Evolutionary conservation across 2,329 filamentous ascomycete genomes (phyloP).

Genomic region (Drechslerella dactyloides): DNA sequence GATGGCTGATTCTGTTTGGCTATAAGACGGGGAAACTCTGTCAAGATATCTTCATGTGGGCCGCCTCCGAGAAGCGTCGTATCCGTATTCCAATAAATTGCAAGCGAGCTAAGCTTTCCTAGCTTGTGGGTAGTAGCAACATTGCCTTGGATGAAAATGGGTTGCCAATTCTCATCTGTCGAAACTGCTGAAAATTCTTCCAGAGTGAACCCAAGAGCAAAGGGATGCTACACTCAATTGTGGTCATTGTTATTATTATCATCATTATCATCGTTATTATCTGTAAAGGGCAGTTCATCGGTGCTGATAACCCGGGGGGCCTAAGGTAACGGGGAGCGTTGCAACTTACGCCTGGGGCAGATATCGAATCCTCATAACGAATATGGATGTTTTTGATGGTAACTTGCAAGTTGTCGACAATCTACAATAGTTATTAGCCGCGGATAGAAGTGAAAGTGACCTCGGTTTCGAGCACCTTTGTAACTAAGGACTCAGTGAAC

Average conservation of each 20-base stretch:
- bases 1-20: conserved; percentile 69
- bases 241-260: no score
- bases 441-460: neutral
- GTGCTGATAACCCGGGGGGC: no score
- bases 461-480: conserved; percentile 63
- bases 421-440: conserved; percentile 57
- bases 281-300: no score
- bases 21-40: conserved; percentile 79
- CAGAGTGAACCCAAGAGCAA: conserved; percentile 87
- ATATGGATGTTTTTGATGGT: conserved; percentile 98
- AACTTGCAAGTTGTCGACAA: conserved; percentile 97
- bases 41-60: conserved; percentile 77
- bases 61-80: conserved; percentile 81
- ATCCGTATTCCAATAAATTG: conserved; percentile 98
- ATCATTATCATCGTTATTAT: no score
- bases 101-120: conserved; percentile 84
- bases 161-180: conserved; percentile 92
- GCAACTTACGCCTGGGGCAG: conserved; percentile 71
- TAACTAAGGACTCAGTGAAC: conserved; percentile 92
- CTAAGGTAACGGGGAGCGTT: no score
- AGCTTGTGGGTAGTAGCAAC: conserved; percentile 87
- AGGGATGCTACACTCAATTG: conserved; percentile 69
- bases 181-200: conserved; percentile 97
- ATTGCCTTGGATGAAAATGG: conserved; percentile 91
- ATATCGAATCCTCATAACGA: conserved; percentile 96